Base-by-base conservation (phyloP, 2,329 filamentous ascomycete genomes). In the Dryadomyces quercivorus region DNA sequence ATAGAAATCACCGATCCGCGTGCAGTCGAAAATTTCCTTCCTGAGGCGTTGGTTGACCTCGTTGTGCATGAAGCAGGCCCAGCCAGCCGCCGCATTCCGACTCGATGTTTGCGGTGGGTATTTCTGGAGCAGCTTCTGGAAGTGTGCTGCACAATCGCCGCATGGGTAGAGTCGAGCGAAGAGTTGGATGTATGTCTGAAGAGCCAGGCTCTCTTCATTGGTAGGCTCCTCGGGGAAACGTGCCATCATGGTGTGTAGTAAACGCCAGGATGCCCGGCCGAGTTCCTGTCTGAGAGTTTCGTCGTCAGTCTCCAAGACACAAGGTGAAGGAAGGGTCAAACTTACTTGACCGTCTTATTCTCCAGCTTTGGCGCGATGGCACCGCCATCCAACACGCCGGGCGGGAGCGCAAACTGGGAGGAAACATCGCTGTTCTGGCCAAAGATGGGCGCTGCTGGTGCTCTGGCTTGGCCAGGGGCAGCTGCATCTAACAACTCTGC, bases 361-460 rank as follows among this genome's bases (percentile, higher is more conserved):
- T 87, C 88, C 53, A 93, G 73, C 69, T 88, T 90, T 1, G 86
- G 84, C 51, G 87, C 87, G 63, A 90, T 92, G 3, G 82, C 84
- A 54, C 81, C 81, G 55, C 86, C 86, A 18, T 76, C 74, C 21
- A 89, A 72, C 18, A 85, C 68, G 46, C 68, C 68, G 26, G 71
- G 67, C 1, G 78, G 69, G 34, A 80, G 62, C 53, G 74, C 73
- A 21, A 73, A 52, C 26, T 36, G 34, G 6, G 20, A n/a, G 20
- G 34, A 9, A 16, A 1, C 36, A 2, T 40, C 53, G 13, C 20
- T 21, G 13, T 38, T 16, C 26, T 20, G 40, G 15, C 43, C 50
- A 2, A n/a, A 13, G 4, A 51, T 21, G 18, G 42, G 42, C 16
- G n/a, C 18, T 20, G 13, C 31, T 2, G 31, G 9, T 21, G 47